Conservation (phyloP, 2,329 filamentous ascomycete species). For the Alternaria consortialis region DNA sequence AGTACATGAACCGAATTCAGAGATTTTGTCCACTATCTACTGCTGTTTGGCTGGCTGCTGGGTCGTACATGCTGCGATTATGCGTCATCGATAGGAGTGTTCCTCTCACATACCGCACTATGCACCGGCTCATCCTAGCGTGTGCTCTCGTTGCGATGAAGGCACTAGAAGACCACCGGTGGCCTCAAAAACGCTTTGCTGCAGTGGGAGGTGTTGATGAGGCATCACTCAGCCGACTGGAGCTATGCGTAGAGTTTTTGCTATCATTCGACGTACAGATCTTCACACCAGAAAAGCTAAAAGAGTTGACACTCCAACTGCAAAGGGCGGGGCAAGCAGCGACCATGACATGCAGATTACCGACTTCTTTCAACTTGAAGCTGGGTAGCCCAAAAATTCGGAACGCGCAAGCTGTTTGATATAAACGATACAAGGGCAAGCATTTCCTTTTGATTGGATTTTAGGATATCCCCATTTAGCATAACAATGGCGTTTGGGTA, state of each 20-base stretch:
- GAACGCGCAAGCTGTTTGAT: slow-evolving; percentile 26
- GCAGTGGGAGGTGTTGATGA: slow-evolving; percentile 89
- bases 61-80: slow-evolving; percentile 84
- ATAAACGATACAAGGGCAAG: neutral
- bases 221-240: slow-evolving; percentile 80
- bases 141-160: slow-evolving; percentile 91
- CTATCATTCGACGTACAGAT: slow-evolving; percentile 54
- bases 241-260: slow-evolving; percentile 73
- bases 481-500: slow-evolving; percentile 20
- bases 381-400: slow-evolving; percentile 40
- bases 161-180: slow-evolving; percentile 89
- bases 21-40: slow-evolving; percentile 93
- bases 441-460: slow-evolving; percentile 25
- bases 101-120: slow-evolving; percentile 81
- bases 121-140: slow-evolving; percentile 85
- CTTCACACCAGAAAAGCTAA: slow-evolving; percentile 46
- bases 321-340: slow-evolving; percentile 53
- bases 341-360: slow-evolving; percentile 44
- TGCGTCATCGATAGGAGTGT: slow-evolving; percentile 77
- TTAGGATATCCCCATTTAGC: slow-evolving; percentile 34
- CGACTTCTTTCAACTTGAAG: slow-evolving; percentile 46
- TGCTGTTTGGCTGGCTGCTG: slow-evolving; percentile 89
- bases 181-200: slow-evolving; percentile 83
- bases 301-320: slow-evolving; percentile 45
- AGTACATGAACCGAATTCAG: slow-evolving; percentile 88